Conservation (phyloP, 257 asterid genomes). For the Nicotiana benthamiana region DNA sequence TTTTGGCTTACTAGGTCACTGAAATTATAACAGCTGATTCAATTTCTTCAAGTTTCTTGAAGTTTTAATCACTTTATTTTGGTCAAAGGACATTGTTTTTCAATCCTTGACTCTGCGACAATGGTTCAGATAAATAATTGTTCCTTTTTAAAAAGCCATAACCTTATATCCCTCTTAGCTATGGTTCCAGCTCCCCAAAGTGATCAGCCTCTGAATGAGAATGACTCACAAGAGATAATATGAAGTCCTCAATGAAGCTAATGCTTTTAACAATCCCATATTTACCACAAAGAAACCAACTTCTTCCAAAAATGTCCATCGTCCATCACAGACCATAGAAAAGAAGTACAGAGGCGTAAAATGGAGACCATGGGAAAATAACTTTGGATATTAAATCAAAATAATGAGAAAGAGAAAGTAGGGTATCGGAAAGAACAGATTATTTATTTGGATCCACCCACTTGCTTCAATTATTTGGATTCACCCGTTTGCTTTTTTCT, state of each 20-base stretch:
- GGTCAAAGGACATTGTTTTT: background rate
- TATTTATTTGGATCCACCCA: no score
- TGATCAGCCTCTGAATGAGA: no score
- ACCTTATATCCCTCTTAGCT: no score
- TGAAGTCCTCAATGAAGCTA: constrained; percentile 50
- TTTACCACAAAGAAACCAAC: constrained; percentile 12
- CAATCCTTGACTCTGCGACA: no score
- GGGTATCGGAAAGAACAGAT: no score
- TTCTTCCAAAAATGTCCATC: background rate
- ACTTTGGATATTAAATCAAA: no score
- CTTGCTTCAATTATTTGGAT: no score
- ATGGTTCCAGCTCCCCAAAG: no score
- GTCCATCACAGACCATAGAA: constrained; percentile 12
- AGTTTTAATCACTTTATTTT: background rate
- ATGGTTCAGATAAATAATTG: constrained; percentile 93
- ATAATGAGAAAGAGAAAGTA: no score
- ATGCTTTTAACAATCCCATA: constrained; percentile 12
- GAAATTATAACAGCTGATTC: background rate
- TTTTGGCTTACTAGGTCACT: background rate
- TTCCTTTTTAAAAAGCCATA: constrained; percentile 33
- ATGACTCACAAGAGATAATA: background rate
- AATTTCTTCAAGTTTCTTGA: background rate
- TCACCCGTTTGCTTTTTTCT: no score
- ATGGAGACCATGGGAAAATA: constrained; percentile 44
- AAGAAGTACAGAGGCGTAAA: constrained; percentile 59